Base-by-base conservation (phyloP, 2,329 filamentous ascomycete species). In the Bipolaris zeicola region DNA sequence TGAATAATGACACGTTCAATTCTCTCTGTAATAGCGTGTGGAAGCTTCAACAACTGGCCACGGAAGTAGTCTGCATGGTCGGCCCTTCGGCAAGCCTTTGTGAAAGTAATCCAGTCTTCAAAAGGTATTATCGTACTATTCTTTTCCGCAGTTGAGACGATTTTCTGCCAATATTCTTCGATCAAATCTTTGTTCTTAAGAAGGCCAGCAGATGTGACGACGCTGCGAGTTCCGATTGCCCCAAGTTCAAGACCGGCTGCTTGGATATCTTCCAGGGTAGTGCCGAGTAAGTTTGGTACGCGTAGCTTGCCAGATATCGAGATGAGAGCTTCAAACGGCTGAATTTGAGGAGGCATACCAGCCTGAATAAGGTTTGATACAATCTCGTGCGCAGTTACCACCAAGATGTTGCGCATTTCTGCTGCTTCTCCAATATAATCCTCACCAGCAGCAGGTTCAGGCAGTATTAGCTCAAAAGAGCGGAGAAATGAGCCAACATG, bases 401-500 rank as follows among this genome's bases (percentile, higher is more conserved):
- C 64, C 16, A 74, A 60, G 24, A 48, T 49, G 36, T 72, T 64
- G 11, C 70, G 69, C 16, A 71, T 51, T 16, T 43, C 42, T 6
- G 60, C 63, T 20, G 62, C 57, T 7, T 70, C 57, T 13, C 56
- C 62, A 8, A 48, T 45, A 45, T 61, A 71, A 26, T 66, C 61
- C 16, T 63, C 50, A 1, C 62, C 67, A 6, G 56, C 49, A 6
- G 34, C 33, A 34, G 56, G 61, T 6, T 62, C 56, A 1, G 70
- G 69, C 11, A 74, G 46, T 58, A 74, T 28, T 55, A 58, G 38
- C 66, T 72, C 54, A 72, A 74, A 71, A 13, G 63, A 61, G 52
- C 51, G 74, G 24, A 81, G 64, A 20, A 82, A 64, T 22, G 69
- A 60, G 33, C 71, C 76, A 10, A 81, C 63, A 50, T 78, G 73